These are phyloP conservation scores for Lentinula guzmanii DNA, from an alignment of 768 basidiomycete species.

Conservation along the genomic window DNA sequence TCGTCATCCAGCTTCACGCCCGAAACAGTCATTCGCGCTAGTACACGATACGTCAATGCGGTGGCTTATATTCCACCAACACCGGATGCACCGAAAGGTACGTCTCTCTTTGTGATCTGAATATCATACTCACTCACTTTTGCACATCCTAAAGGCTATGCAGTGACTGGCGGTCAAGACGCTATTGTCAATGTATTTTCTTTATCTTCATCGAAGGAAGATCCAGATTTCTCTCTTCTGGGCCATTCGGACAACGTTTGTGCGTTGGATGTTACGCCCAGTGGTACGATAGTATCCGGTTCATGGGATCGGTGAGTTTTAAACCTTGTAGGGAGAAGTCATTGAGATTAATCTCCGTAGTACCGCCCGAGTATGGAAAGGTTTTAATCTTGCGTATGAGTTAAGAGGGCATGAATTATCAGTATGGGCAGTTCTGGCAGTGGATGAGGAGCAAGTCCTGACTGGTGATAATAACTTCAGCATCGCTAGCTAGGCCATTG, in stretches of 20 bases:
- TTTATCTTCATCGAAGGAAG: conserved; percentile 48
- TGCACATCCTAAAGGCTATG: conserved; percentile 56
- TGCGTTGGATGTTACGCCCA: conserved; percentile 62
- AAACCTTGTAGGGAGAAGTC: background rate
- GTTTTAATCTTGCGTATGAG: conserved; percentile 65
- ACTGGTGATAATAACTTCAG: conserved; percentile 51
- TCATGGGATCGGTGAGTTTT: conserved; percentile 89
- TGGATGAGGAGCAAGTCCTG: conserved; percentile 71
- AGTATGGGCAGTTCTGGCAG: conserved; percentile 87
- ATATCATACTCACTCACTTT: background rate
- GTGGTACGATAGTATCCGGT: conserved; percentile 82
- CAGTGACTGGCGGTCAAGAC: conserved; percentile 87
- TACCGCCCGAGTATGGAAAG: conserved; percentile 91
- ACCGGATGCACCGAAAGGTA: conserved; percentile 65
- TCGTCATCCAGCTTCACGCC: conserved; percentile 45
- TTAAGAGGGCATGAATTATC: conserved; percentile 85
- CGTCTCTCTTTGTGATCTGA: conserved; percentile 11
- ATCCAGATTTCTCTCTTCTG: conserved; percentile 77
- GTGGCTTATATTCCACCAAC: conserved; percentile 74
- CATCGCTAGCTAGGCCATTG: background rate
- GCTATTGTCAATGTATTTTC: conserved; percentile 81
- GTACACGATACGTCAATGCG: conserved; percentile 75
- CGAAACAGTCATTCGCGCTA: conserved; percentile 51
- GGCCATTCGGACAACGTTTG: conserved; percentile 93
- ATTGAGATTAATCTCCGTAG: conserved; percentile 30